Conservation (phyloP, 1,284 basidiomycete species). For the Abortiporus biennis region DNA sequence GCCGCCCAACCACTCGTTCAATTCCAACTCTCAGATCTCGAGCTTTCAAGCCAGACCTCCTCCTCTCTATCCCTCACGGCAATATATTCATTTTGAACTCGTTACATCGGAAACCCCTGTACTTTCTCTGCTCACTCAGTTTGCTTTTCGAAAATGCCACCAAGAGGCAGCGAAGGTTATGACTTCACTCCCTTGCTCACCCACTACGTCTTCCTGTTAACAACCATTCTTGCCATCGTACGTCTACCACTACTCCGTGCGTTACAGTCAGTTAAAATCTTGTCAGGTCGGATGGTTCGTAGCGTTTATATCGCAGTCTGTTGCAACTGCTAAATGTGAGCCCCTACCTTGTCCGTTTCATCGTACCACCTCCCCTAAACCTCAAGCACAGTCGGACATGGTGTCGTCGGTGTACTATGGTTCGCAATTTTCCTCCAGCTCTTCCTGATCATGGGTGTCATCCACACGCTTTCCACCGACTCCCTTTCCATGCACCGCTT, state of each 20-base stretch:
- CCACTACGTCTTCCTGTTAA: slow-evolving; percentile 87
- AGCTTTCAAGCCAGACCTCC: too few relatives aligned
- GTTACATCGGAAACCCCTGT: too few relatives aligned
- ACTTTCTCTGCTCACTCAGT: too few relatives aligned
- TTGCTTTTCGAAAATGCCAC: slow-evolving; percentile 36
- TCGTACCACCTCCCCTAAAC: slow-evolving; percentile 6
- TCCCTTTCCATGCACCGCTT: slow-evolving; percentile 80
- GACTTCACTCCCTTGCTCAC: slow-evolving; percentile 84
- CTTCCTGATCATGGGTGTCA: slow-evolving; percentile 74
- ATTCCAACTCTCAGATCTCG: too few relatives aligned
- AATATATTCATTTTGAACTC: too few relatives aligned
- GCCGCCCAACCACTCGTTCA: too few relatives aligned
- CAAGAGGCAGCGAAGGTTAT: slow-evolving; percentile 51
- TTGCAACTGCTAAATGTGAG: slow-evolving; percentile 62
- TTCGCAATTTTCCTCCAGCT: slow-evolving; percentile 89
- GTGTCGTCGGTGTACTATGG: slow-evolving; percentile 71
- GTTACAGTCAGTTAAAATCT: too few relatives aligned
- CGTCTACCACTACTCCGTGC: too few relatives aligned
- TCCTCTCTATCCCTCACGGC: too few relatives aligned
- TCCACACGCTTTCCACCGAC: slow-evolving; percentile 81
- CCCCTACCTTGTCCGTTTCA: slow-evolving; percentile 12
- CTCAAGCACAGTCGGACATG: slow-evolving; percentile 31
- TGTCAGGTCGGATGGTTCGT: slow-evolving; percentile 83
- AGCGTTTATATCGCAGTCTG: slow-evolving; percentile 81
- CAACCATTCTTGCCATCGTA: slow-evolving; percentile 76